Base-by-base conservation (phyloP, 768 basidiomycete species). In the Trichaptum fuscoviolaceum region DNA sequence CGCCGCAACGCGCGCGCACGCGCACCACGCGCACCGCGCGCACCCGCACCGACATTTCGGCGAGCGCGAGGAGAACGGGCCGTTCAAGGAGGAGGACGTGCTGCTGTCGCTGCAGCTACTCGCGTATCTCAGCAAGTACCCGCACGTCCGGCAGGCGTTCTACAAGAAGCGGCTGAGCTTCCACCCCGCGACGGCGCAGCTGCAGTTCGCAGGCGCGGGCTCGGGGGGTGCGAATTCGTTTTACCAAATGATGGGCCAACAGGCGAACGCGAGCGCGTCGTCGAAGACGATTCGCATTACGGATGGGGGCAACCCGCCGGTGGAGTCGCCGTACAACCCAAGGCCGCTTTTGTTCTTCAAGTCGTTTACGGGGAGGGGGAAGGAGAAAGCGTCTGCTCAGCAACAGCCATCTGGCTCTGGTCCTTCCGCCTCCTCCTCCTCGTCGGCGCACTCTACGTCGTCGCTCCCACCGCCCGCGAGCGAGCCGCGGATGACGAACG, bases 121-220 rank as follows among this genome's bases (percentile, higher is more conserved):
- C 0, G 97, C 97, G 2, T 99, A 99, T 74, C 83, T 99, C 20
- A 94, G 91, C 79, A 99, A 99, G 77, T 99, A 99, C 74, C 95
- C 97, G 0, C 96, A 99, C 75, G 96, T 99, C 3, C 83, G 97
- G 10, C 90, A 95, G 72, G 93, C 95, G 7, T 99, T 99, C 74
- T 97, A 99, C 75, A 93, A 94, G 74, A 89, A 87, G 0, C 83
- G 92, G 0, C 77, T 81, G n/a, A 85, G 87, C n/a, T 93, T 93
- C 75, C 91, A 92, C 71, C 91, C 91, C 0, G 91, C 90, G 9
- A 86, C 85, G 30, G 80, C 84, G 7, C 78, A 78, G 60, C 70
- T 83, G 15, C 72, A 74, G 63, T 68, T 73, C 1, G 64, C 69
- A 23, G 73, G 1, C 35, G 7, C 64, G n/a, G n/a, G n/a, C n/a